Evolutionary conservation across 2,329 filamentous ascomycete species (phyloP), one percentile per base, ranked within the genome.

Genomic region (Pseudocercospora musae): DNA sequence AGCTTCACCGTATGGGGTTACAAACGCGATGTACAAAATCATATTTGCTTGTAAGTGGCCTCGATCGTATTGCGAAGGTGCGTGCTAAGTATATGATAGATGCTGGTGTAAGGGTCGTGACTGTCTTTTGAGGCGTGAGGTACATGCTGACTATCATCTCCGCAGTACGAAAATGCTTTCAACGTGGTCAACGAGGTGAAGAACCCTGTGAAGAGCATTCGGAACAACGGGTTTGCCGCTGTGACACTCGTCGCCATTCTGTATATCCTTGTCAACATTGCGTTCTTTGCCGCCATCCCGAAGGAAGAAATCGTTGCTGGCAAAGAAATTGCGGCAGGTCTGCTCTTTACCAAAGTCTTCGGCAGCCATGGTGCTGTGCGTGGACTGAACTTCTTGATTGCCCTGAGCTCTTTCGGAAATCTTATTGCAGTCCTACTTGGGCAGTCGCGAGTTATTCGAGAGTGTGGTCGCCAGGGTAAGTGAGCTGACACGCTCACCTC

Each of bases 121-220:
- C n/a, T n/a, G n/a, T n/a, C n/a, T n/a, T n/a, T n/a, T n/a, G n/a
- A n/a, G n/a, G n/a, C n/a, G n/a, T 11, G 46, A 27, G 23, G 10
- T 10, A 29, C 5, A 27, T 31, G 48, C 48, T 52, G 48, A 52
- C 23, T 13, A 3, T 8, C 18, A 18, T 18, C 2, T 25, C 13
- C 9, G 1, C 25, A 52, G 48, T 65, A 81, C 62, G 75, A 79
- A 8, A 87, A 87, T 62, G 82, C 84, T 0, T 87, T 87, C 74
- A 85, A 86, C 63, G 79, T 88, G 3, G 82, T 84, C 60, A 86
- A 86, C 57, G 85, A 88, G 72, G 81, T 87, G 65, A 82, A 81
- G 78, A 83, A 86, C 63, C 86, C 86, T 0, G 78, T 87, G 29
- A 81, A 79, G 31, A 82, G 81, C 0, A 78, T 88, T 20, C 81